phyloP scores from a whole-genome alignment of 306 rosid species.

The Dryas alaskensis region DNA sequence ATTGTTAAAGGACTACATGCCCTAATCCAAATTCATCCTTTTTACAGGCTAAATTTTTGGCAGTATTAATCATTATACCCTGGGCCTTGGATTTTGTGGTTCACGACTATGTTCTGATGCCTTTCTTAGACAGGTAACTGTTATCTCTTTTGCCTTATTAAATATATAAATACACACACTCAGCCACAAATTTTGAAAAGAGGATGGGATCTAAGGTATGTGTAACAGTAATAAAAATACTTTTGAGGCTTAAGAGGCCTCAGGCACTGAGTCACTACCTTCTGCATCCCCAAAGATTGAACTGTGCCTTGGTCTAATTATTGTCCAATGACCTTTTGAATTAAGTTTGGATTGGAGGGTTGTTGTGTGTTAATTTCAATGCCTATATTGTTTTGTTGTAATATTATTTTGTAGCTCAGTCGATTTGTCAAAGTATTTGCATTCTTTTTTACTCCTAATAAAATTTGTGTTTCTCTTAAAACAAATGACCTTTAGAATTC shows the following conservation, averaged over 20 bases:
- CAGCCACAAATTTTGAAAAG: not conserved
- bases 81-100: slow-evolving; percentile 88
- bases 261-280: not conserved
- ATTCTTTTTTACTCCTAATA: too few species aligned
- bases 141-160: not conserved
- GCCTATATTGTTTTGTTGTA: too few species aligned
- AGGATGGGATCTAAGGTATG: too few species aligned
- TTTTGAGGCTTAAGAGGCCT: too few species aligned
- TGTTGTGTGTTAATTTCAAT: too few species aligned
- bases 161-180: not conserved
- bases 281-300: too few species aligned
- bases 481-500: not conserved
- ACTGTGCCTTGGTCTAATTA: not conserved
- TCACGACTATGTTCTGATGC: slow-evolving; percentile 93
- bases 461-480: too few species aligned
- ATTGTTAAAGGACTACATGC: not conserved
- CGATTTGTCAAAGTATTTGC: too few species aligned
- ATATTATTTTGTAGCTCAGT: too few species aligned
- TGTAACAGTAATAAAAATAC: too few species aligned
- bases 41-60: slow-evolving; percentile 87
- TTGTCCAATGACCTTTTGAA: too few species aligned
- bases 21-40: slow-evolving; percentile 24
- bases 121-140: slow-evolving; percentile 82
- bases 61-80: slow-evolving; percentile 69
- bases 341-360: too few species aligned